Evolutionary conservation across 2,329 filamentous ascomycete genomes (phyloP).

Genomic region (Trichoderma polysporum): DNA sequence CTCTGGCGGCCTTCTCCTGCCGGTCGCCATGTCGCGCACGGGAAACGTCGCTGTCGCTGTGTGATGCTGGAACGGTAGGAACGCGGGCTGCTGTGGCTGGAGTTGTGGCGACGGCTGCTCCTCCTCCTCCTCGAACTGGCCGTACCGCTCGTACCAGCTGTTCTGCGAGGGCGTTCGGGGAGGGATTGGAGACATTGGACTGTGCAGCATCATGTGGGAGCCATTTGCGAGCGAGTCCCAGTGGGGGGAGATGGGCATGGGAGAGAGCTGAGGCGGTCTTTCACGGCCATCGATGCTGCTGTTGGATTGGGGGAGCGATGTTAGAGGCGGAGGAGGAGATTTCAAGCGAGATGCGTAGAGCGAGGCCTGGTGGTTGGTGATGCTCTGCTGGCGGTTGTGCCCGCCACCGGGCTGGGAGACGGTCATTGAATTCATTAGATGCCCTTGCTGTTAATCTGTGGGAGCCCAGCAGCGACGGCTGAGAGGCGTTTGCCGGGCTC

Average conservation of each 20-base stretch:
- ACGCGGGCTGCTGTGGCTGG: slow-evolving; percentile 28
- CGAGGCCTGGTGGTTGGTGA: slow-evolving; percentile 26
- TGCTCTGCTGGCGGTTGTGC: slow-evolving; percentile 19
- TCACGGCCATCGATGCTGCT: slow-evolving; percentile 4
- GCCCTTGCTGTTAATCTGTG: neutral
- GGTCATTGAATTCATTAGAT: slow-evolving; percentile 27
- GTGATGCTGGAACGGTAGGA: slow-evolving; percentile 19
- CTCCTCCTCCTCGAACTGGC: slow-evolving; percentile 26
- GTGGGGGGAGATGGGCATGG: slow-evolving; percentile 40
- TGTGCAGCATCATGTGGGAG: slow-evolving; percentile 30
- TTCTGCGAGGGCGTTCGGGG: slow-evolving; percentile 14
- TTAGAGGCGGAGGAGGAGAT: slow-evolving; percentile 21
- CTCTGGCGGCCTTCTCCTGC: slow-evolving; percentile 33
- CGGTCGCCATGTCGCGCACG: slow-evolving; percentile 17
- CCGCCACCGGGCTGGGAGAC: slow-evolving; percentile 22
- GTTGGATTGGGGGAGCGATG: slow-evolving; percentile 5
- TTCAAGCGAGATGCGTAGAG: slow-evolving; percentile 28
- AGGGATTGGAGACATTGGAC: slow-evolving; percentile 24
- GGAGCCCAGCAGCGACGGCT: slow-evolving; percentile 25
- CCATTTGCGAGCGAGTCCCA: slow-evolving; percentile 45
- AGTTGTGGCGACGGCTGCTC: slow-evolving; percentile 15
- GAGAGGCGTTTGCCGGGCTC: slow-evolving; percentile 22
- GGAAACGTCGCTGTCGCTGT: neutral
- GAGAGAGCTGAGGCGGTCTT: slow-evolving; percentile 31
- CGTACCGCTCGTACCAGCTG: slow-evolving; percentile 22